phyloP scores from a whole-genome alignment of 768 basidiomycete species.

The Paxillus involutus region DNA sequence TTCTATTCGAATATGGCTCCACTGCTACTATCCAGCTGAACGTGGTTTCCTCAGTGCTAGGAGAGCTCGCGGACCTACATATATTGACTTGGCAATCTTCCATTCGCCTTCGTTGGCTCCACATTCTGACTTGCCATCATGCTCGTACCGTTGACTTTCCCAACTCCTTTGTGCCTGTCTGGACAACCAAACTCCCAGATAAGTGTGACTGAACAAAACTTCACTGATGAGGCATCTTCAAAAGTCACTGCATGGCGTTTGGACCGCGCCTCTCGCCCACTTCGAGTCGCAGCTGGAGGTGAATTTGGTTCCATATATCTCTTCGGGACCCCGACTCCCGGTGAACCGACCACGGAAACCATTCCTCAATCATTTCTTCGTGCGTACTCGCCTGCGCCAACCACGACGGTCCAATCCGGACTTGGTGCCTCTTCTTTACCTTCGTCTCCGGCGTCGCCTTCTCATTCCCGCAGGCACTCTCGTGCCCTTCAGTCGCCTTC shows the following conservation, averaged over 20 bases:
- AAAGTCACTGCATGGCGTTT: slow-evolving; percentile 19
- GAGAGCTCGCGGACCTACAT: neutral
- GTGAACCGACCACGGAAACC: slow-evolving; percentile 14
- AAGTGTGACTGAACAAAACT: slow-evolving; percentile 22
- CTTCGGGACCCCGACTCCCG: slow-evolving; percentile 25
- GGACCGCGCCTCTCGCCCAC: neutral
- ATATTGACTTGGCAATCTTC: neutral
- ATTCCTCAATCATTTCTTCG: slow-evolving; percentile 13
- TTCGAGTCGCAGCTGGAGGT: slow-evolving; percentile 23
- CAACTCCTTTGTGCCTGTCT: slow-evolving; percentile 13
- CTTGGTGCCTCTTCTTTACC: slow-evolving; percentile 16
- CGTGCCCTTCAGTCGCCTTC: slow-evolving; percentile 35
- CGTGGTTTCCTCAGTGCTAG: neutral
- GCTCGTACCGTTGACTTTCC: slow-evolving; percentile 27
- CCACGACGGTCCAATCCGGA: slow-evolving; percentile 4
- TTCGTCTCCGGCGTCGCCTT: slow-evolving; percentile 18
- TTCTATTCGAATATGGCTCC: neutral
- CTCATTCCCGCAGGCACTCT: slow-evolving; percentile 28
- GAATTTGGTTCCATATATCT: slow-evolving; percentile 25
- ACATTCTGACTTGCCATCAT: slow-evolving; percentile 14
- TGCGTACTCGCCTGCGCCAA: slow-evolving; percentile 5
- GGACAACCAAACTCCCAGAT: slow-evolving; percentile 6
- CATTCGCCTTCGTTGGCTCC: neutral
- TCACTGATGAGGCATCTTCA: slow-evolving; percentile 20
- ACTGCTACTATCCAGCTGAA: neutral